Evolutionary conservation across 306 rosid species (phyloP).

Genomic region (Casuarina glauca): DNA sequence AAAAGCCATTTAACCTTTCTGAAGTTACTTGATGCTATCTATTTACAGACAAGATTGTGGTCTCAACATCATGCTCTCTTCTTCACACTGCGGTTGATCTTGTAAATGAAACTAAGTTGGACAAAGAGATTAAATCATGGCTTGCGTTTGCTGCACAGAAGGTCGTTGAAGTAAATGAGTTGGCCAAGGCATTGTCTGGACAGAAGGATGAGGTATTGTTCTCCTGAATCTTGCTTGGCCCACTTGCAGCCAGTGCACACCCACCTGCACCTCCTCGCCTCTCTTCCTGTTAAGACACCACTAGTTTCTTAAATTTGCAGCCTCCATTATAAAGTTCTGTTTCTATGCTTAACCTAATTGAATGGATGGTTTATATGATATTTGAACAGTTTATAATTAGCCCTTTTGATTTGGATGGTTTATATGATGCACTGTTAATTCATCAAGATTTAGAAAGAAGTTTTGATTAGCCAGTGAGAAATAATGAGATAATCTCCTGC

Average conservation of each 20-base stretch:
- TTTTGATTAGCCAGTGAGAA: too few species aligned
- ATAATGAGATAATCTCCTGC: too few species aligned
- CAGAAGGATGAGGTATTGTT: constrained; percentile 56
- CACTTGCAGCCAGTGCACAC: too few species aligned
- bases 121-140: constrained; percentile 79
- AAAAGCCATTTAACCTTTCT: constrained; percentile 5
- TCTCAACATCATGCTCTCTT: constrained; percentile 87
- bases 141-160: constrained; percentile 89
- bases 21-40: constrained; percentile 21
- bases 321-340: background rate
- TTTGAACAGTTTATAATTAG: background rate
- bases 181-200: constrained; percentile 76
- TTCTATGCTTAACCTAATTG: background rate
- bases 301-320: background rate
- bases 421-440: background rate
- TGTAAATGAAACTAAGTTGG: constrained; percentile 75
- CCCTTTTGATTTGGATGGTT: background rate
- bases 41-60: constrained; percentile 62
- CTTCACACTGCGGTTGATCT: constrained; percentile 93
- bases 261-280: too few species aligned
- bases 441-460: too few species aligned
- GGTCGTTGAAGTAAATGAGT: constrained; percentile 78
- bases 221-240: background rate
- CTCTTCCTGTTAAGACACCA: background rate
- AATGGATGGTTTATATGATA: background rate